Base-by-base conservation (phyloP, 2,329 filamentous ascomycete species). In the Harringtonia lauricola region DNA sequence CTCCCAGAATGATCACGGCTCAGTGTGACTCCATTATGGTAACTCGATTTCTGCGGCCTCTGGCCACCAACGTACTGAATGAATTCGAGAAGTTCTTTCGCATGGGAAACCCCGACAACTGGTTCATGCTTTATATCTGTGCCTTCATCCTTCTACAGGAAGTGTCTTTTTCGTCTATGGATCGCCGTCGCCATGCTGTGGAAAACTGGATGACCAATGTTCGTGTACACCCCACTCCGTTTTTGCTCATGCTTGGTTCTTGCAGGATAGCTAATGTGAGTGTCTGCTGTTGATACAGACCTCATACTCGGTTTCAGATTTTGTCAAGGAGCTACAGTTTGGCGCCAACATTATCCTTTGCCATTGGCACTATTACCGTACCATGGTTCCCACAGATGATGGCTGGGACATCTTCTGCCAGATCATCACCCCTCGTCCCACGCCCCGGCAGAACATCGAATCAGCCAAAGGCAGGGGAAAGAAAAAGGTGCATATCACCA, bases 321-420 rank as follows among this genome's bases (percentile, higher is more conserved):
- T 67, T 43, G 64, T 72, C 15, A 59, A 65, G 30, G 54, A 63
- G 7, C 56, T 72, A 2, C 70, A 74, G 15, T 56, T 63, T 14
- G 61, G 67, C 5, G 68, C 64, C 24, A 70, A 66, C 40, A 64
- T 64, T 41, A 56, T 73, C 24, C 63, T 74, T 2, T 55, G 59
- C 13, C 59, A 71, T 42, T 74, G 71, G 71, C 67, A 71, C 39
- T 74, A 73, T 50, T 74, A 65, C 54, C 67, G 65, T 44, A 61
- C 59, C 29, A 51, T 49, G 45, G 47, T 48, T 13, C 49, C 70
- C 9, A 47, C 52, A 29, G 47, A 58, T 28, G 61, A 59, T 0
- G 55, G 54, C 7, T 47, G 47, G 17, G 49, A 48, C 6, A 57
- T 59, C 19, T 48, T 51, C 7, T 52, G 50, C 39, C 41, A 49